Evolutionary conservation across 176 grass and related monocot species (phyloP), one percentile per base, ranked within the genome.

Genomic region (Carex pumila): DNA sequence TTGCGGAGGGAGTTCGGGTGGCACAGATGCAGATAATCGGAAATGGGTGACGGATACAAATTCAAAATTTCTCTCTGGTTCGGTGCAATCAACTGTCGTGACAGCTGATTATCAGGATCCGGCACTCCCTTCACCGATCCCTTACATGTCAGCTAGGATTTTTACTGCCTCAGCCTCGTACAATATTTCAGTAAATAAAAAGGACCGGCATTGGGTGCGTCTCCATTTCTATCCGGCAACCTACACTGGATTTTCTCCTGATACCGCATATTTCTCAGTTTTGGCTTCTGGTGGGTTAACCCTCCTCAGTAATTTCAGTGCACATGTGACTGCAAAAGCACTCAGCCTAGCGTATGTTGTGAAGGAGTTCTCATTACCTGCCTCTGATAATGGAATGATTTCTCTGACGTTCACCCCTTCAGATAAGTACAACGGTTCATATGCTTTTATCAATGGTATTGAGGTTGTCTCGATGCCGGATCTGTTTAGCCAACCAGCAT

Each of bases 201-300:
- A 29, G 10, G 90, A 91, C 31, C 90, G 90, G 2, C 90, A 94
- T 87, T 97, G 87, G 90, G 49, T 97, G 13, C 92, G 92, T 55
- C 92, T 97, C 63, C 88, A 92, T 89, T 94, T 97, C 88, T 97
- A 97, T 79, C 94, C 92, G 10, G 69, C 94, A 30, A 84, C 66
- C 41, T 97, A 94, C 87, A 91, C 84, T 73, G 92, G 85, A 15
- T 71, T 97, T 32, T 6, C 53, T 7, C 53, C 92, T 6, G 55
- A 84, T 21, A 59, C 34, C 18, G 93, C 93, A 67, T 88, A 67
- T 21, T 97, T 94, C 94, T 81, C 87, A 60, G 94, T 97, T 72
- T 49, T 65, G 30, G 87, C 90, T 53, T 87, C 87, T 61, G 83
- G 76, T 1, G 87, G 92, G 32, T 22, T 91, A 45, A 94, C 85